Evolutionary conservation across 2,329 filamentous ascomycete genomes (phyloP).

Genomic region (Sphaerulina musiva): DNA sequence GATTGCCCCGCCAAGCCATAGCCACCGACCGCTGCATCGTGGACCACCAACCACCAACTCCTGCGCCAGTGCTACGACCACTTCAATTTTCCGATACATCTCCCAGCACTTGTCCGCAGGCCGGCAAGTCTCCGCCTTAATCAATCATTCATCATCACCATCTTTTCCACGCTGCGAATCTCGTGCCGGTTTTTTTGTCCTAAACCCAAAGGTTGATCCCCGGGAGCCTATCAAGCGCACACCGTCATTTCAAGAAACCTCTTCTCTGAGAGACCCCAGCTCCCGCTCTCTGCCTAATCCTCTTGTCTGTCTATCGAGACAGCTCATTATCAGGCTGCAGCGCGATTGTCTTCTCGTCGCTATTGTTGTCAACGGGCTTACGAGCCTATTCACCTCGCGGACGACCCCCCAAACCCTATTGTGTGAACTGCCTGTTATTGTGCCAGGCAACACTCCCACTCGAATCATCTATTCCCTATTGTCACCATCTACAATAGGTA

Average conservation of each 20-base stretch:
- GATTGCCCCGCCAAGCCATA: background rate
- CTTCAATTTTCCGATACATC: slow-evolving; percentile 18
- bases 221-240: slow-evolving; percentile 21
- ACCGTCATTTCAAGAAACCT: slow-evolving; percentile 25
- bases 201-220: slow-evolving; percentile 24
- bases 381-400: slow-evolving; percentile 27
- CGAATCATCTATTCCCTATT: slow-evolving; percentile 21
- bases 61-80: slow-evolving; percentile 22
- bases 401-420: slow-evolving; percentile 18
- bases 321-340: slow-evolving; percentile 27
- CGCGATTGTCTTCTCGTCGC: slow-evolving; percentile 26
- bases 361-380: slow-evolving; percentile 14
- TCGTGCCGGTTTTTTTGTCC: slow-evolving; percentile 22
- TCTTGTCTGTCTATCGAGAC: slow-evolving; percentile 23
- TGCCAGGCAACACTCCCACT: slow-evolving; percentile 16
- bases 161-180: slow-evolving; percentile 18
- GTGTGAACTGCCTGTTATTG: slow-evolving; percentile 27
- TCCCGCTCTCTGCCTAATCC: background rate
- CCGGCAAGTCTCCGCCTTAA: slow-evolving; percentile 30
- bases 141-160: slow-evolving; percentile 16
- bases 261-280: slow-evolving; percentile 21
- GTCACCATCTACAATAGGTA: slow-evolving; percentile 27
- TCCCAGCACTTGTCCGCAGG: slow-evolving; percentile 31
- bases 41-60: slow-evolving; percentile 1
- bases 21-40: slow-evolving; percentile 15